These are phyloP conservation scores for Chondrus crispus DNA, from an alignment of 23 red algal genomes.

Conservation along the genomic window DNA sequence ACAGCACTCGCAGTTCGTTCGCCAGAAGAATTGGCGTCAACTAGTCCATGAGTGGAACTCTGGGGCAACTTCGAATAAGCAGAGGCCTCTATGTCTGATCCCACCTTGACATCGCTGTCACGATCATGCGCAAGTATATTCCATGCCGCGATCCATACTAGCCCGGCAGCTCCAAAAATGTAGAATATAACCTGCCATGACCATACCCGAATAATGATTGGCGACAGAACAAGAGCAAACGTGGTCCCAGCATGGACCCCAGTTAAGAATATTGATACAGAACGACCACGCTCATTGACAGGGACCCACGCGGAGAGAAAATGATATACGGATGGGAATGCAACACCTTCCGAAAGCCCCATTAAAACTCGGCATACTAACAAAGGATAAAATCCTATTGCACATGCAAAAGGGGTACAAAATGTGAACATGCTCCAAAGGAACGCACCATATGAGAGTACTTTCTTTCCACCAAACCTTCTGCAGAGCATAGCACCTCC, in stretches of 20 bases:
- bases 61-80: not conserved
- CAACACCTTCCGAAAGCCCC: conserved; percentile 58
- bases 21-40: not conserved
- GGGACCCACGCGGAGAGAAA: conserved; percentile 69
- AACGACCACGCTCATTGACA: conserved; percentile 39
- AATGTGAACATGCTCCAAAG: conserved; percentile 60
- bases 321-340: conserved; percentile 68
- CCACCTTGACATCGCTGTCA: not conserved
- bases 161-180: conserved; percentile 39
- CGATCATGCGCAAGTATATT: conserved; percentile 41
- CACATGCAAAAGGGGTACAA: conserved; percentile 21
- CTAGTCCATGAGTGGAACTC: not conserved
- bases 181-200: conserved; percentile 65
- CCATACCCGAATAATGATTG: conserved; percentile 23
- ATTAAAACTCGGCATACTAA: conserved; percentile 56
- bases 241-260: conserved; percentile 68
- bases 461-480: conserved; percentile 50
- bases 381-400: conserved; percentile 20
- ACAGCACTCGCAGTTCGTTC: not conserved
- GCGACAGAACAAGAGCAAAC: conserved; percentile 51
- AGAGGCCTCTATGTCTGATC: not conserved
- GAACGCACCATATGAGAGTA: conserved; percentile 47
- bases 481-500: conserved; percentile 58
- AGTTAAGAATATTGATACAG: conserved; percentile 30
- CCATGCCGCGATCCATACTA: conserved; percentile 61